Percentiles rank a stretch among this genome's conserved stretches.
These are phyloP conservation scores for Xylaria digitata DNA, from an alignment of 2,329 filamentous ascomycete species.

Conservation along the genomic window DNA sequence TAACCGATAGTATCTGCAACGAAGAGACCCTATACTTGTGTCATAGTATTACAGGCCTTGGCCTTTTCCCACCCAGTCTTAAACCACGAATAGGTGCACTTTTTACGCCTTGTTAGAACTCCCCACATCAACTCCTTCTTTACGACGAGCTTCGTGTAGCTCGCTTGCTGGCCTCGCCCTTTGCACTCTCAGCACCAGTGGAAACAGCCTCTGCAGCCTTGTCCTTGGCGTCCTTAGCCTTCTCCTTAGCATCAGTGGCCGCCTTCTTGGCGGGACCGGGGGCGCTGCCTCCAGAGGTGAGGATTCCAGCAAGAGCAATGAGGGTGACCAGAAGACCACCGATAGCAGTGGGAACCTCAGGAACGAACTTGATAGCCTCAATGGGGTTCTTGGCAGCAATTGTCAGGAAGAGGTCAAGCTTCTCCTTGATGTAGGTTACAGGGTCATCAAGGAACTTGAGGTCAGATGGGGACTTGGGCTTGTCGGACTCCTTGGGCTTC, in stretches of 20 bases:
- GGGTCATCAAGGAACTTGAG: conserved; percentile 93
- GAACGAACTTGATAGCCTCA: conserved; percentile 87
- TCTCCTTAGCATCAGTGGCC: conserved; percentile 72
- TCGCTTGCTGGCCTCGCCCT: conserved; percentile 76
- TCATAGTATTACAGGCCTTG: conserved; percentile 38
- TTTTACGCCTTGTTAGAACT: conserved; percentile 30
- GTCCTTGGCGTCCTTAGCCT: conserved; percentile 80
- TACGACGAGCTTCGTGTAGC: conserved; percentile 68
- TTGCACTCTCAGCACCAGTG: conserved; percentile 76
- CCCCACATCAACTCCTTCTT: conserved; percentile 11
- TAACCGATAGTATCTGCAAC: conserved; percentile 39
- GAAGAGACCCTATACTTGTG: conserved; percentile 40
- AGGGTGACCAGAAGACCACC: conserved; percentile 76
- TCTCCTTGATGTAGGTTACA: conserved; percentile 87
- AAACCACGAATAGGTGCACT: conserved; percentile 26
- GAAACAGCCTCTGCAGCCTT: conserved; percentile 72
- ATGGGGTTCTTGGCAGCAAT: conserved; percentile 85
- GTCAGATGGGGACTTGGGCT: conserved; percentile 77
- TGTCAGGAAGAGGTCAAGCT: conserved; percentile 89
- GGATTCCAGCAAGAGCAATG: conserved; percentile 74
- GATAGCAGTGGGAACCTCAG: conserved; percentile 87
- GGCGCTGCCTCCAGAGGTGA: conserved; percentile 72
- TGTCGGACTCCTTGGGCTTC: conserved; percentile 78
- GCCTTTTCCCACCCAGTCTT: conserved; percentile 33
- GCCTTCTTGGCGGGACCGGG: conserved; percentile 80